These are phyloP conservation scores for Brachypodium distachyon DNA, from an alignment of 202 grass and related monocot species.

Conservation along the genomic window DNA sequence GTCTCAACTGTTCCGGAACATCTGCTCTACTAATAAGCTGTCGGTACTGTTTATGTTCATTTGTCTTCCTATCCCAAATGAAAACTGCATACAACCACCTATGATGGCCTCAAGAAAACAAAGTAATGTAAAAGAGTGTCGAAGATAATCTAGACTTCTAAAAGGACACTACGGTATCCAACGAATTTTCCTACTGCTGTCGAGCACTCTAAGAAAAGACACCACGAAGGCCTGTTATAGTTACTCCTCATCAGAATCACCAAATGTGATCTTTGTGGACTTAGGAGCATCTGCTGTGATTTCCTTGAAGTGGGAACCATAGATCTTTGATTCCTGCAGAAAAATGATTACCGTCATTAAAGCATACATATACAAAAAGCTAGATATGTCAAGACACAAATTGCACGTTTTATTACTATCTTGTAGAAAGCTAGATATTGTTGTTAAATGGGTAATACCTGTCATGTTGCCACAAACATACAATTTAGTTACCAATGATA, in stretches of 20 bases:
- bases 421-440: too few relatives aligned
- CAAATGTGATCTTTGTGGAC: constrained; percentile 81
- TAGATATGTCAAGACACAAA: too few relatives aligned
- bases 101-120: neutral
- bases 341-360: neutral
- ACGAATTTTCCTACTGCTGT: neutral
- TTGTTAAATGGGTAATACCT: too few relatives aligned
- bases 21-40: too few relatives aligned
- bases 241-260: constrained; percentile 81
- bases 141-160: constrained; percentile 14
- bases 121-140: neutral
- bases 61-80: neutral
- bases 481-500: too few relatives aligned
- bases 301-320: constrained; percentile 91
- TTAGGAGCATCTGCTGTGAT: constrained; percentile 82
- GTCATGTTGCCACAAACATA: too few relatives aligned
- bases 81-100: neutral
- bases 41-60: neutral
- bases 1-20: too few relatives aligned
- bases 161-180: neutral
- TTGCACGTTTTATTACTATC: too few relatives aligned
- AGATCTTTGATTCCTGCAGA: constrained; percentile 78
- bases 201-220: neutral
- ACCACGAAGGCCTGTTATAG: neutral
- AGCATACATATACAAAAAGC: too few relatives aligned